These are phyloP conservation scores for Oryza longistaminata DNA, from an alignment of 176 grass and related monocot genomes.

Conservation along the genomic window DNA sequence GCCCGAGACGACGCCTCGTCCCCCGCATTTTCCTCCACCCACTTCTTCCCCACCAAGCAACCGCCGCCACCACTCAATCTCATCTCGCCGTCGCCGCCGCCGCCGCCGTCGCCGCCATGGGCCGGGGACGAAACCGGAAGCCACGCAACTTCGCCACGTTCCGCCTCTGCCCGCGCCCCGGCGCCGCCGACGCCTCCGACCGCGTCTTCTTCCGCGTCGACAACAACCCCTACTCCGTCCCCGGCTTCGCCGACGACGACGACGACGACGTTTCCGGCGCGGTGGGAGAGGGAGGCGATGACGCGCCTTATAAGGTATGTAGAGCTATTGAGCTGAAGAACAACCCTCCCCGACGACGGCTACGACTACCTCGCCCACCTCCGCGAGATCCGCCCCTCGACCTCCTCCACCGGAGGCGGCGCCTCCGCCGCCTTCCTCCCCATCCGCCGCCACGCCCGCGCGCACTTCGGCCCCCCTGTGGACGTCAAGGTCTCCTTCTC, in stretches of 20 bases:
- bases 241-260: conserved; percentile 49
- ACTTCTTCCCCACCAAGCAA: not conserved
- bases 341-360: conserved; percentile 85
- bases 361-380: conserved; percentile 90
- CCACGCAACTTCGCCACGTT: conserved; percentile 76
- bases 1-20: not conserved
- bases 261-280: too few relatives aligned
- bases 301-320: too few relatives aligned
- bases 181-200: conserved; percentile 49
- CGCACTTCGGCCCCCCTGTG: conserved; percentile 39
- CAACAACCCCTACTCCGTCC: conserved; percentile 58
- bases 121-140: conserved; percentile 48
- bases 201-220: conserved; percentile 90
- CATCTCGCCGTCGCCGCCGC: not conserved
- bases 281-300: conserved; percentile 6
- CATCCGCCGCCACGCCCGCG: conserved; percentile 34
- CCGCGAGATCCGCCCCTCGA: conserved; percentile 66
- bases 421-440: conserved; percentile 59
- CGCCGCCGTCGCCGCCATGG: conserved; percentile 37
- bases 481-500: conserved; percentile 65
- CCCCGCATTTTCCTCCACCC: not conserved
- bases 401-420: conserved; percentile 52
- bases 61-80: not conserved
- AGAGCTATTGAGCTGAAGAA: too few relatives aligned
- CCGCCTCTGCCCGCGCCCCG: conserved; percentile 75